phyloP scores from a whole-genome alignment of 257 asterid genomes.

The Penstemon barbatus region DNA sequence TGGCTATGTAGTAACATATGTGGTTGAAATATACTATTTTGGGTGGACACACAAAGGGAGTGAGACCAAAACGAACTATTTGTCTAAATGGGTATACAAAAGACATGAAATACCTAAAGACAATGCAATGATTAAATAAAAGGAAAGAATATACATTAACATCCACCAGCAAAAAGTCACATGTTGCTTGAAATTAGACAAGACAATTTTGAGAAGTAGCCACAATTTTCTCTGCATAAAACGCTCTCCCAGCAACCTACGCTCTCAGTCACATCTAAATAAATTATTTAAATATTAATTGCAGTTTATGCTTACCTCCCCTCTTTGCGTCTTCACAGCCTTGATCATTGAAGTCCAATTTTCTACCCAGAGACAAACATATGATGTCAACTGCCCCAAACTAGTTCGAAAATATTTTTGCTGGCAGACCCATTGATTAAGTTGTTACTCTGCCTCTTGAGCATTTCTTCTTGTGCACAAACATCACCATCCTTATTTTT shows the following conservation, averaged over 20 bases:
- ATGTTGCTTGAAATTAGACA: constrained; percentile 7
- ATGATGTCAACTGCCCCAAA: constrained; percentile 63
- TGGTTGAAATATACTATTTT: too few relatives aligned
- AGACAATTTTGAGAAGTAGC: background rate
- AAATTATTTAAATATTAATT: constrained; percentile 11
- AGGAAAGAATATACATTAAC: background rate
- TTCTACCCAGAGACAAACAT: background rate
- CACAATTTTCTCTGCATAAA: constrained; percentile 3
- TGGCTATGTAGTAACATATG: too few relatives aligned
- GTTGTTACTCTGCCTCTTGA: constrained; percentile 74
- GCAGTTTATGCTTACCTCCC: constrained; percentile 12
- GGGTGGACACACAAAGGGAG: too few relatives aligned
- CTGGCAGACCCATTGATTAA: constrained; percentile 72
- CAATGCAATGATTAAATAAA: background rate
- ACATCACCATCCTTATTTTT: constrained; percentile 63
- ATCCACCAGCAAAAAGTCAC: constrained; percentile 6
- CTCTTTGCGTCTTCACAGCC: background rate
- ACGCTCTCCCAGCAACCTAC: constrained; percentile 6
- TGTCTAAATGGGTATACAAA: background rate
- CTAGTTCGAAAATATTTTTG: constrained; percentile 74
- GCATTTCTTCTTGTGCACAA: constrained; percentile 85
- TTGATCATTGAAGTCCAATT: background rate
- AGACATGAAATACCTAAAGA: background rate
- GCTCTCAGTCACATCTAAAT: background rate
- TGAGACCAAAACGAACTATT: too few relatives aligned